Percentiles rank a stretch among this genome's conserved stretches.
These are phyloP conservation scores for Physaria fendleri DNA, from an alignment of 345 rosid species.

Conservation along the genomic window DNA sequence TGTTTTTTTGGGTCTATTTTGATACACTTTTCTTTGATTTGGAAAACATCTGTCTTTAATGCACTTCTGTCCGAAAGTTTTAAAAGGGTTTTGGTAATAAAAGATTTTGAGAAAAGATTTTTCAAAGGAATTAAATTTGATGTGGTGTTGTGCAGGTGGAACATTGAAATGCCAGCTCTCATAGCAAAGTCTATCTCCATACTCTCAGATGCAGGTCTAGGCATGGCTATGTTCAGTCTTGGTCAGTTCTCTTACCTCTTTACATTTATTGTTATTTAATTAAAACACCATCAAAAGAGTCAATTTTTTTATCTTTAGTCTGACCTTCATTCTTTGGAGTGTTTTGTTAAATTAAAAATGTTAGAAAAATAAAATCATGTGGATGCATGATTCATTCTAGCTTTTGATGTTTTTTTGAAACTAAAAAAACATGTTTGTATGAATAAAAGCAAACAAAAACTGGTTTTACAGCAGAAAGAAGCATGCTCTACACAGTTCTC, in stretches of 20 bases:
- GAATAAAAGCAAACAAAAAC: conserved; percentile 25
- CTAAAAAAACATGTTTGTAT: conserved; percentile 17
- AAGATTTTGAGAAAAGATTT: conserved; percentile 25
- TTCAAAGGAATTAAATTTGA: conserved; percentile 23
- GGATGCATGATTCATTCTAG: conserved; percentile 21
- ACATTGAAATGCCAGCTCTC: conserved; percentile 89
- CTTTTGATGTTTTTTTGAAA: conserved; percentile 1
- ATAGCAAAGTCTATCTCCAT: conserved; percentile 94
- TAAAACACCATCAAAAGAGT: conserved; percentile 16
- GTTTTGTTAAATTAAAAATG: not conserved
- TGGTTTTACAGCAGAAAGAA: conserved; percentile 25
- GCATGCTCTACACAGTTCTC: conserved; percentile 30
- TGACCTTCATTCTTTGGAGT: conserved; percentile 15
- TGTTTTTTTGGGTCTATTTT: not conserved
- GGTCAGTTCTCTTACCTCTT: conserved; percentile 56
- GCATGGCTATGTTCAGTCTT: conserved; percentile 99
- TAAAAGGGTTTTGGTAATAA: not conserved
- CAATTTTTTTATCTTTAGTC: conserved; percentile 16
- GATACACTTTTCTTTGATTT: not conserved
- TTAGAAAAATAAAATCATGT: conserved; percentile 1
- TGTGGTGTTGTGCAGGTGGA: conserved; percentile 64
- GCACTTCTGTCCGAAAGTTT: not conserved
- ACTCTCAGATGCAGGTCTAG: conserved; percentile 99
- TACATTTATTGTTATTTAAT: conserved; percentile 10
- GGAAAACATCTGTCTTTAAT: not conserved